Base-by-base conservation (phyloP, 805 yeast species). In the Blastobotrys terrestris region DNA sequence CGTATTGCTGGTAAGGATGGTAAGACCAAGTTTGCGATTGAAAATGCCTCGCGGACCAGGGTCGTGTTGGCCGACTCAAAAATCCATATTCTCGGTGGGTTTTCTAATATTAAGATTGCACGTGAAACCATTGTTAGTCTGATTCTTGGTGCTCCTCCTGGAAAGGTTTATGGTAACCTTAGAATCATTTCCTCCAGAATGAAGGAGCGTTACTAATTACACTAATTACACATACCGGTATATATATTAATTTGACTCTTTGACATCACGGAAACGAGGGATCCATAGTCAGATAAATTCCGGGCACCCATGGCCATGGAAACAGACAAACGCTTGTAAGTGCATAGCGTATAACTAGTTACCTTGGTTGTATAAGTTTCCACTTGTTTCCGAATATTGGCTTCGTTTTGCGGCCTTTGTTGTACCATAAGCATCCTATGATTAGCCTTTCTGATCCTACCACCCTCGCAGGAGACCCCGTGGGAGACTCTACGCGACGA, bases 1-100 rank as follows among this genome's bases (percentile, higher is more conserved):
- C 89, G 99, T 78, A 94, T 94, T 71, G 99, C 99, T 13, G 99
- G 99, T 70, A 95, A 94, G 67, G 99, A 94, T 67, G 99, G 99
- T 66, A 92, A 91, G 72, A 94, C 98, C 57, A 94, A 92, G 74
- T 94, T 92, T 70, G 97, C 99, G 31, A 94, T 94, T 66, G 99
- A 94, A 72, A 94, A 94, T 67, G 97, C 99, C 15, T 92, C 98
- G 19, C 82, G 98, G 73, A 94, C 99, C 11, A 85, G 99, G 76
- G 91, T 94, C 44, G 99, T 94, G 21, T 77, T 94, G 60, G 99
- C 99, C 0, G 99, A 94, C 71, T 81, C 95, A 46, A 94, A 92
- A 69, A 91, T 94, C 63, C 99, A 94, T 70, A 94, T 94, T 57
- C 76, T 94, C 51, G 99, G 99, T 48, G 99, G 99, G 0, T 94